These are phyloP conservation scores for Ichthyophthirius multifiliis DNA, from an alignment of 169 alveolate species.

Conservation along the genomic window DNA sequence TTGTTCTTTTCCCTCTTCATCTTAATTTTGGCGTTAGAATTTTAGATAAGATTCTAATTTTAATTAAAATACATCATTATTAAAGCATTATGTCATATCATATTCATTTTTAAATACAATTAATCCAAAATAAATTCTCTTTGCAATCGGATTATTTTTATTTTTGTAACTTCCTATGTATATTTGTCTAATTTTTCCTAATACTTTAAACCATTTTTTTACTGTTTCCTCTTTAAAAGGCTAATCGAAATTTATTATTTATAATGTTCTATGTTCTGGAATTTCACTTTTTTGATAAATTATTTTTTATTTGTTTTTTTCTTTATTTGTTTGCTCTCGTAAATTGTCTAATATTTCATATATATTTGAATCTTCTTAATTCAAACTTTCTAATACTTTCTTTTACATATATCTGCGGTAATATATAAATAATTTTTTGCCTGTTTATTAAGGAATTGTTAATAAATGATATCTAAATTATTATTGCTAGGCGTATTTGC, in stretches of 20 bases:
- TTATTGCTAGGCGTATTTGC: neutral
- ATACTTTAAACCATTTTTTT: slow-evolving; percentile 16
- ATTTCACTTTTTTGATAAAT: neutral
- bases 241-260: slow-evolving; percentile 3
- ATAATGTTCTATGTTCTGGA: slow-evolving; percentile 9
- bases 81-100: slow-evolving; percentile 33
- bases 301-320: neutral
- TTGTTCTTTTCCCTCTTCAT: slow-evolving; percentile 12
- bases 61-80: slow-evolving; percentile 13
- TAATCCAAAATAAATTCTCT: slow-evolving; percentile 24
- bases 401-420: neutral
- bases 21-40: neutral
- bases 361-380: neutral
- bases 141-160: neutral
- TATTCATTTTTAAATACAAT: slow-evolving; percentile 42
- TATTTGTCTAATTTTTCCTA: slow-evolving; percentile 13
- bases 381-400: neutral
- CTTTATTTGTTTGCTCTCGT: neutral
- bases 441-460: neutral
- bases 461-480: slow-evolving; percentile 1
- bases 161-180: slow-evolving; percentile 8
- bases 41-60: neutral
- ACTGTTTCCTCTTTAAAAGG: slow-evolving; percentile 3
- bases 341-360: neutral
- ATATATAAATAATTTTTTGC: neutral